These are phyloP conservation scores for Petunia axillaris DNA, from an alignment of 257 asterid genomes.

Conservation along the genomic window DNA sequence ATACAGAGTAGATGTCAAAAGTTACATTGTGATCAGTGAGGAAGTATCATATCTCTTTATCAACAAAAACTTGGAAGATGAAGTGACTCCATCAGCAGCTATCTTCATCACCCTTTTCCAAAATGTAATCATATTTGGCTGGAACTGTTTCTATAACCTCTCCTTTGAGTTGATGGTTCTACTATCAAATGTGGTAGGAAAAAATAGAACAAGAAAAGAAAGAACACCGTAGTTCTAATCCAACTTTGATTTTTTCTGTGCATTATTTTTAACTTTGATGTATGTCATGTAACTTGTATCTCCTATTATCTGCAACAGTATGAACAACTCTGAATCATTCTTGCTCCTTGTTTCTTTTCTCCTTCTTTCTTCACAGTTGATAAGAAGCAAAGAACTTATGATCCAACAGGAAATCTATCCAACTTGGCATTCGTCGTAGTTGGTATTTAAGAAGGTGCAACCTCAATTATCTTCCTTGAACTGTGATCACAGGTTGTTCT, in stretches of 20 bases:
- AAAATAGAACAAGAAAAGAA: neutral
- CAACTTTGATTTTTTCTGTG: neutral
- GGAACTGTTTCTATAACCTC: neutral
- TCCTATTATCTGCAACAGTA: conserved; percentile 1
- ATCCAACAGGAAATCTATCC: neutral
- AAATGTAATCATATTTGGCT: neutral
- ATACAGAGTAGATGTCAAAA: neutral
- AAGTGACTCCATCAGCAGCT: neutral
- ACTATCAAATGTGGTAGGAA: neutral
- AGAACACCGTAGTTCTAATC: neutral
- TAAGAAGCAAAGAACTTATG: neutral
- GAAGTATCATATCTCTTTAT: neutral
- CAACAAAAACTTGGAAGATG: neutral
- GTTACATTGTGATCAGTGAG: neutral
- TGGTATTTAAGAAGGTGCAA: neutral
- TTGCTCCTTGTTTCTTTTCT: conserved; percentile 3
- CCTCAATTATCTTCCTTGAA: conserved; percentile 4
- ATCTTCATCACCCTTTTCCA: neutral
- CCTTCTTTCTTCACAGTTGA: neutral
- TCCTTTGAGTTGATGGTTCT: neutral
- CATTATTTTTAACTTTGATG: neutral
- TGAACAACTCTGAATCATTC: neutral
- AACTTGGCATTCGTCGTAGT: neutral
- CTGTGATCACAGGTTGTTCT: conserved; percentile 55
- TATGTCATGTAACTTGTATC: neutral